Evolutionary conservation across 441 rosid genomes (phyloP).

Genomic region (Eutrema salsugineum): DNA sequence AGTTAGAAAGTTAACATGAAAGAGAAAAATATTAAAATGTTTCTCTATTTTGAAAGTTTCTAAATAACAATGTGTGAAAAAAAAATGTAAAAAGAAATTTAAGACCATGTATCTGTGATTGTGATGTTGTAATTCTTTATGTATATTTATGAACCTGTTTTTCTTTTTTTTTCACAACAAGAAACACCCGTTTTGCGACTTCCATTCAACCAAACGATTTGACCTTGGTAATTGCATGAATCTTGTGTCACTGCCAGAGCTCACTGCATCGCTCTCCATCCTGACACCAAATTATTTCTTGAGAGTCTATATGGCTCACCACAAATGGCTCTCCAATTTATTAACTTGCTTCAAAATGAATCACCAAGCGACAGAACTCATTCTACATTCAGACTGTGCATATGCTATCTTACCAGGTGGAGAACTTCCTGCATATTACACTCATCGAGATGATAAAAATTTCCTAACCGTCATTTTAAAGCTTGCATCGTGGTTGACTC

Average conservation of each 20-base stretch:
- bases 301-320: background rate
- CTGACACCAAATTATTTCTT: background rate
- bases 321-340: background rate
- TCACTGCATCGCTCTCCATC: background rate
- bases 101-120: too few relatives aligned
- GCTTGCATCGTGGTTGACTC: background rate
- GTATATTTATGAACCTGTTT: too few relatives aligned
- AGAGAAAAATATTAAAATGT: too few relatives aligned
- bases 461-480: background rate
- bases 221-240: background rate
- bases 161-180: too few relatives aligned
- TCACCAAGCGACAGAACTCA: background rate
- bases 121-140: too few relatives aligned
- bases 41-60: too few relatives aligned
- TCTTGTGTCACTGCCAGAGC: background rate
- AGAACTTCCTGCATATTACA: background rate
- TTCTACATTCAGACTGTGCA: background rate
- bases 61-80: too few relatives aligned
- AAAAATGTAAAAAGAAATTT: too few relatives aligned
- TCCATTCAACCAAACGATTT: background rate
- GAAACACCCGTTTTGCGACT: background rate
- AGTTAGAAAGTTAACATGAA: too few relatives aligned
- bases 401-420: background rate
- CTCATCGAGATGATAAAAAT: background rate
- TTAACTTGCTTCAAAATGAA: conserved; percentile 1